These are phyloP conservation scores for Emericellopsis atlantica DNA, from an alignment of 2,329 filamentous ascomycete genomes.

Conservation along the genomic window DNA sequence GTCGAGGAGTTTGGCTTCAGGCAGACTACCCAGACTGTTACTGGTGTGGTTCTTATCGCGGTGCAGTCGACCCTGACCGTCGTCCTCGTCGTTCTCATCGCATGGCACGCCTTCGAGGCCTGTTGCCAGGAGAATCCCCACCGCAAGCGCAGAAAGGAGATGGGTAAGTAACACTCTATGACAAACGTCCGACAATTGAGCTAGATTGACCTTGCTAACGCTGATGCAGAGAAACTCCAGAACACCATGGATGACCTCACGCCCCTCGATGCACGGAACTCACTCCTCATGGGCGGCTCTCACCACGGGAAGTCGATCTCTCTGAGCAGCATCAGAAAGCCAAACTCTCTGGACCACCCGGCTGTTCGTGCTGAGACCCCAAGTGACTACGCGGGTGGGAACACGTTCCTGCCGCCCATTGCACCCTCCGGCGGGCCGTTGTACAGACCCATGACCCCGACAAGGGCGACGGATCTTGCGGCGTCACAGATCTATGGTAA, in stretches of 20 bases:
- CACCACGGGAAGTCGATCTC: conserved; percentile 26
- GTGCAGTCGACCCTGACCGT: conserved; percentile 78
- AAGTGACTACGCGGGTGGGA: conserved; percentile 16
- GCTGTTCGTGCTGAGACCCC: conserved; percentile 15
- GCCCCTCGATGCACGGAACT: conserved; percentile 76
- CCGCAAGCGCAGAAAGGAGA: conserved; percentile 74
- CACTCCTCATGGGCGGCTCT: conserved; percentile 56
- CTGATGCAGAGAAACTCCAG: conserved; percentile 55
- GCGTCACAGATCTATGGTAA: neutral
- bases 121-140: conserved; percentile 85
- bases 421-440: conserved; percentile 12
- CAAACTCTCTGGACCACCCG: conserved; percentile 19
- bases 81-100: conserved; percentile 73
- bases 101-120: conserved; percentile 74
- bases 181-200: neutral
- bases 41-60: conserved; percentile 85
- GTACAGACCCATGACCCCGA: conserved; percentile 25
- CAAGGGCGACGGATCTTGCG: conserved; percentile 10
- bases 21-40: conserved; percentile 88
- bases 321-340: conserved; percentile 25
- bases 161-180: conserved; percentile 49
- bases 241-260: conserved; percentile 74
- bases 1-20: conserved; percentile 84
- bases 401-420: conserved; percentile 7
- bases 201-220: conserved; percentile 11